Conservation (phyloP, 1,284 basidiomycete genomes). For the Fomes fomentarius region DNA sequence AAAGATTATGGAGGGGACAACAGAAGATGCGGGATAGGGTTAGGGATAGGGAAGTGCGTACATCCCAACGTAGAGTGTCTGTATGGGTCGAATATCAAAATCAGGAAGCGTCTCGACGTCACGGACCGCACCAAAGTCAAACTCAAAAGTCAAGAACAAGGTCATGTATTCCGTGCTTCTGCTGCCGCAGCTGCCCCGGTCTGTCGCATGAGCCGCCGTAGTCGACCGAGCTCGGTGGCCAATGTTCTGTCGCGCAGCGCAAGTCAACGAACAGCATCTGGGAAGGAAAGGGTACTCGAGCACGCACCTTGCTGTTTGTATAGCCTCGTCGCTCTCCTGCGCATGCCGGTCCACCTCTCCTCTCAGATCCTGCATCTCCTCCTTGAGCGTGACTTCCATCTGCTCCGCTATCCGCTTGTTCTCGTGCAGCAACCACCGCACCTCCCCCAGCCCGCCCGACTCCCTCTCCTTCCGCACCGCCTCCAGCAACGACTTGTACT, state of each 20-base stretch:
- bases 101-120: neutral
- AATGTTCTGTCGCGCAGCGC: slow-evolving; percentile 45
- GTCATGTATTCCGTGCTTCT: slow-evolving; percentile 17
- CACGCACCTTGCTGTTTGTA: slow-evolving; percentile 63
- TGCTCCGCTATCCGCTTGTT: slow-evolving; percentile 46
- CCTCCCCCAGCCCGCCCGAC: slow-evolving; percentile 41
- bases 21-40: neutral
- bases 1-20: neutral
- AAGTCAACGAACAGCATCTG: slow-evolving; percentile 7
- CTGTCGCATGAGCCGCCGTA: slow-evolving; percentile 69
- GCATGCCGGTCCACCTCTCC: slow-evolving; percentile 56
- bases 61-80: neutral
- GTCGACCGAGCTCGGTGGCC: slow-evolving; percentile 60
- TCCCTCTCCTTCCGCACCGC: slow-evolving; percentile 57
- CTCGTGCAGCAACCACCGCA: slow-evolving; percentile 44
- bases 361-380: slow-evolving; percentile 47
- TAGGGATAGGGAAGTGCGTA: neutral
- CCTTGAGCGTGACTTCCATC: slow-evolving; percentile 54
- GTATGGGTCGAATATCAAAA: neutral
- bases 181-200: slow-evolving; percentile 21
- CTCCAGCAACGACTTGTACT: slow-evolving; percentile 63
- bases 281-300: neutral
- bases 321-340: slow-evolving; percentile 57
- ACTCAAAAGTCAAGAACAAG: neutral
- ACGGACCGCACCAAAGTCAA: neutral